Base-by-base conservation (phyloP, 2,329 filamentous ascomycete genomes). In the Zasmidium cellare region DNA sequence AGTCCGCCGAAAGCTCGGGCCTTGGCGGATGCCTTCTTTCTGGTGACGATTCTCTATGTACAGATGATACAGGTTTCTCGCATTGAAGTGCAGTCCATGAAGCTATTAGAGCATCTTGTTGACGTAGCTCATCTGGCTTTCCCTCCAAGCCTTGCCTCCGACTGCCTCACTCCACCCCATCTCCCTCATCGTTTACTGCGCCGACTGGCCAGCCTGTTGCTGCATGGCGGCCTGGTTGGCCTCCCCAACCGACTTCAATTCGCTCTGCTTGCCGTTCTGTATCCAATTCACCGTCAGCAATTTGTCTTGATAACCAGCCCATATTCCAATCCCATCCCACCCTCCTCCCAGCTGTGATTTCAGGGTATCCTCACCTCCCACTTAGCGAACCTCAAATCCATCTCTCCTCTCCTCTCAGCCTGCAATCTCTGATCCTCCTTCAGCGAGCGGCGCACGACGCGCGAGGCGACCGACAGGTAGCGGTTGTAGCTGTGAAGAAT, bases 191-290 rank as follows among this genome's bases (percentile, higher is more conserved):
- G 35, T 49, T 53, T 61, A 58, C 58, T 63, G 55, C 46, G 63
- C 55, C 61, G 74, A 71, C 68, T 79, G 72, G 28, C 77, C 56
- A 48, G 63, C 60, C 60, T 74, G 70, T 69, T 79, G 71, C 24
- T 76, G 74, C 66, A 79, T 74, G 55, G 79, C 79, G 54, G 75
- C 75, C 60, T 77, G 74, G 72, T 85, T 84, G 60, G 81, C 83
- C 57, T 77, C 72, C 59, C 77, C 85, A 67, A 97, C 80, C 75
- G 82, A 86, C 85, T 90, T 90, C 73, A 82, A 68, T 49, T 97
- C 93, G 76, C 91, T 89, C 82, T 96, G 91, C 87, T 96, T 97
- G 83, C 94, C 94, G 81, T 92, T 91, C 94, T 97, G 78, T 77
- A 48, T n/a, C 19, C 35, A 9, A 11, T 14, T 16, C 24, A 5